These are phyloP conservation scores for Alternaria sp. DNA, from an alignment of 2,329 filamentous ascomycete species.

Conservation along the genomic window DNA sequence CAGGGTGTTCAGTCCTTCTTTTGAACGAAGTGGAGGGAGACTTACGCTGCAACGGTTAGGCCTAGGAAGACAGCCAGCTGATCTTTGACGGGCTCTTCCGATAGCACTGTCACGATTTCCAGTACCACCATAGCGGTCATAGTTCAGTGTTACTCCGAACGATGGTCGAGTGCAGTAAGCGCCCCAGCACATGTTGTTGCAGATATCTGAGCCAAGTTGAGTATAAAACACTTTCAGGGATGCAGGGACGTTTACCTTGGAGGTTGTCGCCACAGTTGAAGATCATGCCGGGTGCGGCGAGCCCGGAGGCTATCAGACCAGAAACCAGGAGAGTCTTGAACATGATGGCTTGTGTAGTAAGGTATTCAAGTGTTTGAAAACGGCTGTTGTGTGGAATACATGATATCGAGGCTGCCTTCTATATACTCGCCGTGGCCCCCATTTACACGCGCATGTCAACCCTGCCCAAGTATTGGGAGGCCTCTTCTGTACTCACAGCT, in stretches of 20 bases:
- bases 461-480: not conserved
- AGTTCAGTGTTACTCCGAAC: not conserved
- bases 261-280: not conserved
- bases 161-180: conserved; percentile 1
- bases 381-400: not conserved
- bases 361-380: not conserved
- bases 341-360: not conserved
- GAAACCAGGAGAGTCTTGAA: not conserved
- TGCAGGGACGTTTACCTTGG: not conserved
- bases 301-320: not conserved
- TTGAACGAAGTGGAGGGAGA: not conserved
- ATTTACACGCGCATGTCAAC: not conserved
- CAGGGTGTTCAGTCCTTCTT: not conserved
- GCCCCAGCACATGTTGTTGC: conserved; percentile 5
- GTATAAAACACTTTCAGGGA: not conserved
- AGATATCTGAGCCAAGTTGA: not conserved
- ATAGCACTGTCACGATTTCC: not conserved
- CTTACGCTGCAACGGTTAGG: not conserved
- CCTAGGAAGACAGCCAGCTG: not conserved
- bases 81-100: not conserved
- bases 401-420: not conserved
- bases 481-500: not conserved
- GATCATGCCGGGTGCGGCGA: not conserved
- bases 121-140: not conserved
- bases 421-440: not conserved